phyloP scores from a whole-genome alignment of 2,329 filamentous ascomycete species.

The Pezicula rhizophila region DNA sequence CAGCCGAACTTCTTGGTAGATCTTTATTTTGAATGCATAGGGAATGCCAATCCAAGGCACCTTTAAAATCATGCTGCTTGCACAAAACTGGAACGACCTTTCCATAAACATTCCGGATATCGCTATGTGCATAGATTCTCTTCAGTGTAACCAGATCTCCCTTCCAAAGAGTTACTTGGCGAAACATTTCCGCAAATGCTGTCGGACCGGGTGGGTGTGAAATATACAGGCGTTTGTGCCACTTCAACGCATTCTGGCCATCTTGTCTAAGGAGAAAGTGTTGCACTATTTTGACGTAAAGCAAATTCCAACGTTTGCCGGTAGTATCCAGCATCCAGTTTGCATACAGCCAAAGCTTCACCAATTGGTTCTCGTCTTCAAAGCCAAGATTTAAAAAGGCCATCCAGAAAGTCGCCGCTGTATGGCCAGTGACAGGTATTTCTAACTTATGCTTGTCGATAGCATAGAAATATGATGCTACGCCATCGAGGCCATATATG shows the following conservation, averaged over 20 bases:
- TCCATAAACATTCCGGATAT: conserved; percentile 35
- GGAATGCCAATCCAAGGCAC: conserved; percentile 40
- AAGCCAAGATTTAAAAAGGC: conserved; percentile 35
- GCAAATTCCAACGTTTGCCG: conserved; percentile 25
- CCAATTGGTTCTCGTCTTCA: conserved; percentile 26
- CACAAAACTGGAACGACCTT: conserved; percentile 35
- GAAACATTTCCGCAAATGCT: conserved; percentile 30
- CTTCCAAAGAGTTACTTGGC: conserved; percentile 13
- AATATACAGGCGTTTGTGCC: conserved; percentile 22
- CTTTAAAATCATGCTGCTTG: conserved; percentile 28
- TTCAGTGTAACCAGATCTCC: conserved; percentile 31
- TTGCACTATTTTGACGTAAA: conserved; percentile 40
- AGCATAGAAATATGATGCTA: conserved; percentile 36
- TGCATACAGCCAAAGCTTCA: conserved; percentile 33
- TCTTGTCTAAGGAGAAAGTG: conserved; percentile 26
- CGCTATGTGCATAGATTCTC: conserved; percentile 33
- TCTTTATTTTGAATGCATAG: conserved; percentile 36
- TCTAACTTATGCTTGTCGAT: conserved; percentile 29
- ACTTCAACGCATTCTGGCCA: conserved; percentile 14
- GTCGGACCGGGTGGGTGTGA: conserved; percentile 27
- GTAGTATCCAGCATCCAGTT: conserved; percentile 33
- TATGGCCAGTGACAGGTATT: conserved; percentile 32
- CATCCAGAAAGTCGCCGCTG: conserved; percentile 38
- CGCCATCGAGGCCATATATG: conserved; percentile 33
- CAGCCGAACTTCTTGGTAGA: conserved; percentile 31